Percentiles rank a stretch among this genome's conserved stretches.
These are phyloP conservation scores for Thermochaetoides thermophila DNA, from an alignment of 495 filamentous ascomycete species.

Conservation along the genomic window DNA sequence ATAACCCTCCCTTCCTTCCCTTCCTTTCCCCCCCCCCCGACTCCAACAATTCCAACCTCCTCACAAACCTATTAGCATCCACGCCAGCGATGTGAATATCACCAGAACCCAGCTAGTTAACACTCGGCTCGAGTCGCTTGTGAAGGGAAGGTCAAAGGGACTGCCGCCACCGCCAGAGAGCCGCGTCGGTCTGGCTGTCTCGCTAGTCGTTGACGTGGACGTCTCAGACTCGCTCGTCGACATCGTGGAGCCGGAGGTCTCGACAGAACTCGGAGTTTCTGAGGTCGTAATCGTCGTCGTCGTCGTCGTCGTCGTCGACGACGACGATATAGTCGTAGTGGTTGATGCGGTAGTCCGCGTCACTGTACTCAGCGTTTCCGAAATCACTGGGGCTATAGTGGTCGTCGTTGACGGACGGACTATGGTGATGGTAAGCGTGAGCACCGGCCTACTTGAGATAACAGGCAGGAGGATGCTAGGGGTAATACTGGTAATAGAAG, in stretches of 20 bases:
- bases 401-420: slow-evolving; percentile 4
- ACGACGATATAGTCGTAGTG: slow-evolving; percentile 6
- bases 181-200: too few species aligned
- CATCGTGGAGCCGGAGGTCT: too few species aligned
- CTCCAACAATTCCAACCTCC: too few species aligned
- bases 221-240: neutral
- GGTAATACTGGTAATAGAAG: too few species aligned
- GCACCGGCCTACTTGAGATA: slow-evolving; percentile 1
- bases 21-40: too few species aligned
- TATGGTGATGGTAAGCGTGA: slow-evolving; percentile 6
- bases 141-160: slow-evolving; percentile 12
- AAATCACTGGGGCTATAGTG: too few species aligned
- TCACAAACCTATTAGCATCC: slow-evolving; percentile 4
- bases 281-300: too few species aligned
- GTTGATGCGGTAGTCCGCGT: slow-evolving; percentile 3
- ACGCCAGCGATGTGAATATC: neutral
- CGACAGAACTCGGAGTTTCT: too few species aligned
- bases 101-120: neutral
- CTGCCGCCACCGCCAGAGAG: slow-evolving; percentile 13
- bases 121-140: neutral
- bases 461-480: too few species aligned
- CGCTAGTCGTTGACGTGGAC: too few species aligned
- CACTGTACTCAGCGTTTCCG: too few species aligned
- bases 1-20: too few species aligned
- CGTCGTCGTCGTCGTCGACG: slow-evolving; percentile 4